Evolutionary conservation across 2,329 filamentous ascomycete species (phyloP).

Genomic region (Cadophora malorum): DNA sequence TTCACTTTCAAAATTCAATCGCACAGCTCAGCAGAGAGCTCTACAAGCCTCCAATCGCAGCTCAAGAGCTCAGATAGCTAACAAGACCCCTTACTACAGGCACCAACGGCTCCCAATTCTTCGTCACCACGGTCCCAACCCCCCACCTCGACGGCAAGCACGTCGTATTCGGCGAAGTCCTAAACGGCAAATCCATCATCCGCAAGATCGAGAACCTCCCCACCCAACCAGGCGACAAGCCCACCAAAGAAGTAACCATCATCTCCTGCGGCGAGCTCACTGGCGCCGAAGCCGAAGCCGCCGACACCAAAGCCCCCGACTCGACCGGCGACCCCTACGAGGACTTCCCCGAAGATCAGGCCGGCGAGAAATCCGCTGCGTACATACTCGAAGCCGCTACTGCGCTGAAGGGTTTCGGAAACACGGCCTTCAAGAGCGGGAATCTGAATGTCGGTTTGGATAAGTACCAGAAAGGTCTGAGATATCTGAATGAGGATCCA

Average conservation of each 20-base stretch:
- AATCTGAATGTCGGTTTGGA: constrained; percentile 74
- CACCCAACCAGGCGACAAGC: constrained; percentile 80
- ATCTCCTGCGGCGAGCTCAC: constrained; percentile 84
- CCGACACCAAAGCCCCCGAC: constrained; percentile 74
- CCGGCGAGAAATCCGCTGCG: constrained; percentile 62
- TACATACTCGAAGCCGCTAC: constrained; percentile 79
- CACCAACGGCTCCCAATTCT: constrained; percentile 98
- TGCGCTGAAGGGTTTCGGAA: constrained; percentile 90
- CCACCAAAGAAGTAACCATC: constrained; percentile 74
- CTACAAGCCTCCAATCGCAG: neutral
- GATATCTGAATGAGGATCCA: constrained; percentile 87
- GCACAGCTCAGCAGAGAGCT: neutral
- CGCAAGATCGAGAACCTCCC: constrained; percentile 87
- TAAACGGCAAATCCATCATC: constrained; percentile 89
- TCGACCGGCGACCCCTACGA: constrained; percentile 89
- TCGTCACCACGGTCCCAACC: constrained; percentile 94
- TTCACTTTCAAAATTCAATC: no score
- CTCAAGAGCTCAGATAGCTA: constrained; percentile 1
- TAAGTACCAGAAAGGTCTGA: constrained; percentile 93
- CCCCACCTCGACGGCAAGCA: constrained; percentile 96
- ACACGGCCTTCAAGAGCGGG: constrained; percentile 85
- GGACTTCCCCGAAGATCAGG: constrained; percentile 90
- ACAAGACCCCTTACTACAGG: constrained; percentile 53
- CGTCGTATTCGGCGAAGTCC: constrained; percentile 94
- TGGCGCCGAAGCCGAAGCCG: constrained; percentile 70